These are phyloP conservation scores for Solanum paucissectum DNA, from an alignment of 257 asterid species.

Conservation along the genomic window DNA sequence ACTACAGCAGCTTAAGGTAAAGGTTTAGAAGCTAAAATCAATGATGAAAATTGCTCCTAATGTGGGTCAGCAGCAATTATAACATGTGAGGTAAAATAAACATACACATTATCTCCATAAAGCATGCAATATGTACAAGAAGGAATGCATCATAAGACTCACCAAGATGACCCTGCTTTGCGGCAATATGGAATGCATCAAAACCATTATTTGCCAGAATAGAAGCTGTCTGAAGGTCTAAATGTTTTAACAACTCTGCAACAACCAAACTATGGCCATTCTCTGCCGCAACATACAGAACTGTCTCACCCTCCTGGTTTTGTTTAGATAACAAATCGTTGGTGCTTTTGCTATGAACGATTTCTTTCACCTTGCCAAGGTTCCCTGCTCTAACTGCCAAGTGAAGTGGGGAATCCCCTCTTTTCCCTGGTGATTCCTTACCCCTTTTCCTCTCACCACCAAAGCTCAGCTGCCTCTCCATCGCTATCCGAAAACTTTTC, in stretches of 20 bases:
- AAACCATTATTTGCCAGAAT: conserved; percentile 70
- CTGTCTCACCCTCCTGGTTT: conserved; percentile 94
- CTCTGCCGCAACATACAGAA: conserved; percentile 83
- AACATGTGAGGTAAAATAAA: not conserved
- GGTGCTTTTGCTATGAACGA: conserved; percentile 37
- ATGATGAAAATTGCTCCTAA: not conserved
- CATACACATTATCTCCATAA: not conserved
- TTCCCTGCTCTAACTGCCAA: conserved; percentile 84
- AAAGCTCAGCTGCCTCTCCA: conserved; percentile 89
- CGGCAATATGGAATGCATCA: conserved; percentile 91
- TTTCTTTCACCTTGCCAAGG: conserved; percentile 61
- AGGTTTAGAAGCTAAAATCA: not conserved
- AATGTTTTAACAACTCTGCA: conserved; percentile 62
- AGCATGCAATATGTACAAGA: not conserved
- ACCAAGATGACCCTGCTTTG: conserved; percentile 91
- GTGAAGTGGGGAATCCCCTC: conserved; percentile 88
- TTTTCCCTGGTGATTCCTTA: conserved; percentile 86
- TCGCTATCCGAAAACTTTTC: conserved; percentile 79
- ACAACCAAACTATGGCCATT: conserved; percentile 64
- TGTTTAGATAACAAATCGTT: conserved; percentile 59
- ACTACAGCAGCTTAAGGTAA: not conserved
- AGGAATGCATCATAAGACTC: not conserved
- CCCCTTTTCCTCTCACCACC: conserved; percentile 68
- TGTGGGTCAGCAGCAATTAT: not conserved
- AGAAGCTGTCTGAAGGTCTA: conserved; percentile 67